Conservation (phyloP, 2,329 filamentous ascomycete species). For the Fusarium liriodendri region DNA sequence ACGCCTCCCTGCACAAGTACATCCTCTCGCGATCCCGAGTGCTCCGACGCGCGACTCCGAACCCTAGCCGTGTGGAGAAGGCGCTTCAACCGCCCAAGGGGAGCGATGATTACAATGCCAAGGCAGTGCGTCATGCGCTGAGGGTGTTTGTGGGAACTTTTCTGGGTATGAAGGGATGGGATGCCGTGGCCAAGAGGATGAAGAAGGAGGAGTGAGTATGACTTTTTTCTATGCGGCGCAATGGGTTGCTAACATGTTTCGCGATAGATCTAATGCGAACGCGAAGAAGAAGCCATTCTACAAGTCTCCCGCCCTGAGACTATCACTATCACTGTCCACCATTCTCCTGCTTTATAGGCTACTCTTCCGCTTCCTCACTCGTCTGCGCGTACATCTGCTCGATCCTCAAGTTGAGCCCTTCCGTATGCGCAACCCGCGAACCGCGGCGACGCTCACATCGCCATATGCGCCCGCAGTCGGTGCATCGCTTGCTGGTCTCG, state of each 20-base stretch:
- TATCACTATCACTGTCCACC: conserved; percentile 85
- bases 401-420: conserved; percentile 85
- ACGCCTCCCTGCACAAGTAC: conserved; percentile 85
- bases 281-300: conserved; percentile 65
- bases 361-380: conserved; percentile 88
- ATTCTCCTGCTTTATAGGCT: conserved; percentile 91
- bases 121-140: conserved; percentile 76
- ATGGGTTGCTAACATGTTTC: conserved; percentile 7
- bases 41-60: conserved; percentile 66
- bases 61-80: conserved; percentile 64
- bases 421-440: conserved; percentile 81
- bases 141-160: conserved; percentile 76
- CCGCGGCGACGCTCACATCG: conserved; percentile 81
- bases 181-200: conserved; percentile 61
- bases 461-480: conserved; percentile 89
- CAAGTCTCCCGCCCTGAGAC: conserved; percentile 76
- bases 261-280: conserved; percentile 40
- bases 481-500: conserved; percentile 86
- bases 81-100: conserved; percentile 49
- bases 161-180: conserved; percentile 72
- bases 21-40: conserved; percentile 78
- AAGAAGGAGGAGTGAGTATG: conserved; percentile 59
- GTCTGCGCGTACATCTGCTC: conserved; percentile 82
- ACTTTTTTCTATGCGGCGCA: neutral
- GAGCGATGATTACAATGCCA: conserved; percentile 75